Conservation (phyloP, 2,329 filamentous ascomycete genomes). For the Herpomyces periplanetae region DNA sequence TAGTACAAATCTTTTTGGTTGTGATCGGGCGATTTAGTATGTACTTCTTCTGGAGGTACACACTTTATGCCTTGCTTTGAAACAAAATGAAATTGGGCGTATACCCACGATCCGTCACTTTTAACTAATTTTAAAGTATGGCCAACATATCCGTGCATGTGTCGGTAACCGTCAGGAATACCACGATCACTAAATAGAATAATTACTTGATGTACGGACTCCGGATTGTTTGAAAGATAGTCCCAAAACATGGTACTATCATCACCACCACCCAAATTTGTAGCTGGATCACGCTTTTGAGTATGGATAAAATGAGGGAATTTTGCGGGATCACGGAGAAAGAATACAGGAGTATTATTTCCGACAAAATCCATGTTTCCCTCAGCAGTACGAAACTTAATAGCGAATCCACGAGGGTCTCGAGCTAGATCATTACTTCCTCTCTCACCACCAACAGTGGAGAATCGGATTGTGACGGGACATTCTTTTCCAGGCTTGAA, state of each 20-base stretch:
- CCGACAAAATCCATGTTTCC: slow-evolving; percentile 33
- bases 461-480: slow-evolving; percentile 24
- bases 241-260: slow-evolving; percentile 27
- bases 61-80: slow-evolving; percentile 13
- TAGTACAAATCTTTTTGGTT: slow-evolving; percentile 14
- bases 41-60: slow-evolving; percentile 13
- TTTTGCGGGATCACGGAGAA: slow-evolving; percentile 29
- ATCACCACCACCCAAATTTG: slow-evolving; percentile 23
- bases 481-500: slow-evolving; percentile 25
- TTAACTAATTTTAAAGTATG: slow-evolving; percentile 15
- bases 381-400: slow-evolving; percentile 31
- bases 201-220: slow-evolving; percentile 14
- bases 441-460: slow-evolving; percentile 31
- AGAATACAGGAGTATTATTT: slow-evolving; percentile 37
- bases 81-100: slow-evolving; percentile 14
- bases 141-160: slow-evolving; percentile 15
- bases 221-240: slow-evolving; percentile 15
- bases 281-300: slow-evolving; percentile 30
- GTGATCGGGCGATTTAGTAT: slow-evolving; percentile 13
- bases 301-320: slow-evolving; percentile 34
- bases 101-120: slow-evolving; percentile 14
- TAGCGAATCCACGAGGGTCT: slow-evolving; percentile 28
- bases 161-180: slow-evolving; percentile 14
- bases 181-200: slow-evolving; percentile 15
- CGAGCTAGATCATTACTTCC: slow-evolving; percentile 29